Evolutionary conservation across 768 basidiomycete genomes (phyloP).

Genomic region (Kwoniella dejecticola): DNA sequence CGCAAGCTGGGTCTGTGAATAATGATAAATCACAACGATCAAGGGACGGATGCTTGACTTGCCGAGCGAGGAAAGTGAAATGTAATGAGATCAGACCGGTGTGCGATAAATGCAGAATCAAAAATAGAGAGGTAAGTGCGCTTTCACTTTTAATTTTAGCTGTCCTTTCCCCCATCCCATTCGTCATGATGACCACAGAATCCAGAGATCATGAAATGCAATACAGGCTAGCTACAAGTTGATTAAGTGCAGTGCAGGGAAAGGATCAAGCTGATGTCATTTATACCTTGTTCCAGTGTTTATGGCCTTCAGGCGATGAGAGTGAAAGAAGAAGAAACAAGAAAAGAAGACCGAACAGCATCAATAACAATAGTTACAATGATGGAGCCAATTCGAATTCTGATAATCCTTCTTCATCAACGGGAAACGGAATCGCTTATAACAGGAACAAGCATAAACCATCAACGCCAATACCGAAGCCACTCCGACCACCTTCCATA

Average conservation of each 20-base stretch:
- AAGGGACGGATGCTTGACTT: constrained; percentile 28
- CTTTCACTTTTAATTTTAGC: too few species aligned
- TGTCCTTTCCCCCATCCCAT: too few species aligned
- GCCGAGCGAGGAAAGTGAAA: constrained; percentile 25
- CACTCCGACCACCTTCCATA: neutral
- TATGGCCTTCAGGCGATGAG: constrained; percentile 22
- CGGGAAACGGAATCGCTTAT: too few species aligned
- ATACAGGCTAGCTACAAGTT: too few species aligned
- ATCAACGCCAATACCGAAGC: neutral
- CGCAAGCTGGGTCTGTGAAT: neutral
- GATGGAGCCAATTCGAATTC: neutral
- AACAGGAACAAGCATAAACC: neutral
- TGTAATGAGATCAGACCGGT: constrained; percentile 23
- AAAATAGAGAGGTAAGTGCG: constrained; percentile 20
- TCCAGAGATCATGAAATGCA: too few species aligned
- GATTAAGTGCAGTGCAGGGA: too few species aligned
- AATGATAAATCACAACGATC: constrained; percentile 13
- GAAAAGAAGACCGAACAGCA: constrained; percentile 6
- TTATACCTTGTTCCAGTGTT: constrained; percentile 1
- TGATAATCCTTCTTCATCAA: too few species aligned
- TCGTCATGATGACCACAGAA: too few species aligned
- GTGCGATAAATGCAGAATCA: constrained; percentile 27
- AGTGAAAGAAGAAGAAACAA: constrained; percentile 20
- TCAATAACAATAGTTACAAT: neutral
- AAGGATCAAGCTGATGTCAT: neutral